Evolutionary conservation across 2,329 filamentous ascomycete species (phyloP).

Genomic region (Scleromitrula shiraiana): DNA sequence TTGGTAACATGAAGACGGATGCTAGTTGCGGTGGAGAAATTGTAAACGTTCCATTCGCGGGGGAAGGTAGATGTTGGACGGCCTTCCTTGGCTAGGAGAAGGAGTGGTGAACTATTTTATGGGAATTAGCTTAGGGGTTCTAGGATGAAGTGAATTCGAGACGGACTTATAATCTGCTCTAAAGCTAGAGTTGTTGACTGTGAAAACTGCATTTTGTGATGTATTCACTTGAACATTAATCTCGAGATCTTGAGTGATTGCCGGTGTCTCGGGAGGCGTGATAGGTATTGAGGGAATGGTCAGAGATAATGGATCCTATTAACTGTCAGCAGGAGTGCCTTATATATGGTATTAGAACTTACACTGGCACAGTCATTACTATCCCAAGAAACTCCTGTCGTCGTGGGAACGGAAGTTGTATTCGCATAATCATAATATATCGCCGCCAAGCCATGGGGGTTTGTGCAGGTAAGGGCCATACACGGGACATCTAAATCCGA

Average conservation of each 20-base stretch:
- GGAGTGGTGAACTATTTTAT: constrained; percentile 1
- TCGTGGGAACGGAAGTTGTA: constrained; percentile 2
- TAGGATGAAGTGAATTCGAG: too few species aligned
- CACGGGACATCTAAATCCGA: constrained; percentile 40
- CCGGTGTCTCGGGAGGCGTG: constrained; percentile 2
- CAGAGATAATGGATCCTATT: constrained; percentile 3
- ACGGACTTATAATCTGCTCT: constrained; percentile 7
- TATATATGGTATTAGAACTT: neutral
- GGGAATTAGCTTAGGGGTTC: neutral
- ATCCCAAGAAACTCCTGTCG: constrained; percentile 3
- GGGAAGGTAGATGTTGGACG: constrained; percentile 40
- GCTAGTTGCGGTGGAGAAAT: constrained; percentile 32
- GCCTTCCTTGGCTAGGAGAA: constrained; percentile 36
- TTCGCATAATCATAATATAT: constrained; percentile 30
- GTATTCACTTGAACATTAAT: constrained; percentile 3
- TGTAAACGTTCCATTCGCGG: constrained; percentile 43
- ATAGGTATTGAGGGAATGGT: neutral
- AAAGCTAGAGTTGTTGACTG: constrained; percentile 6
- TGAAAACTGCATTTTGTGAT: constrained; percentile 3
- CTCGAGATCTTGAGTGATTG: constrained; percentile 6
- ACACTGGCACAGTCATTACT: constrained; percentile 11
- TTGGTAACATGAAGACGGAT: constrained; percentile 1
- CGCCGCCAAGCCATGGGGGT: constrained; percentile 47
- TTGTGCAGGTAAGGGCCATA: constrained; percentile 34
- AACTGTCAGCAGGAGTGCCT: neutral